Evolutionary conservation across 2,329 filamentous ascomycete species (phyloP), one percentile per base, ranked within the genome.

Genomic region (Fusarium falciforme): DNA sequence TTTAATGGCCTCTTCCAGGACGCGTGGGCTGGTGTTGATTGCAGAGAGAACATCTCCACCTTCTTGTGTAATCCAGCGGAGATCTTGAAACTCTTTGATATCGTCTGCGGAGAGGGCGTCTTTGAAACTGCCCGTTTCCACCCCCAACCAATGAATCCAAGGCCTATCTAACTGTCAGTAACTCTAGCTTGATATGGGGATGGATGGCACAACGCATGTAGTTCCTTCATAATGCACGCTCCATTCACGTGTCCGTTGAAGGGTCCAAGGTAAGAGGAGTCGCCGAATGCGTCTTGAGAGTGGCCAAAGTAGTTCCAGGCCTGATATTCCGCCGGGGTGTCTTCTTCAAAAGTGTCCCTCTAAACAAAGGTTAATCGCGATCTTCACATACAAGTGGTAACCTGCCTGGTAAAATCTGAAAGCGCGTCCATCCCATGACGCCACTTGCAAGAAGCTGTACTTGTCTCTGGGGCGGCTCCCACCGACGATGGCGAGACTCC

Each of bases 171-270:
- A 16, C 6, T 16, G 20, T 44, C 20, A 44, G 7, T 16, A 42
- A 20, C n/a, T 42, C 0, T 22, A 5, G 3, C 7, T 16, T 3
- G 2, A 2, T 0, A 9, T 16, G 42, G 7, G 2, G 6, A 44
- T 25, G 5, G 7, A 22, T 20, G 12, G n/a, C 6, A 5, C n/a
- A 42, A 42, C 42, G 16, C 42, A 6, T 44, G 42, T 3, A 44
- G 7, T 25, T 44, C 42, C 20, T 44, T 44, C 42, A 44, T 44
- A 1, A 44, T 44, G 12, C 42, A 44, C 3, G 42, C 42, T 25
- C 42, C 42, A 44, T 44, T 44, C 7, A 44, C 42, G 7, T 44
- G 42, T 25, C 42, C 42, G 12, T 44, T 44, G 20, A 44, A 44
- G 4, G 42, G 42, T 16, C 42, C 42, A 10, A 44, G 42, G 42